Evolutionary conservation across 768 basidiomycete species (phyloP), one percentile per base, ranked within the genome.

Genomic region (Cubamyces sp.): DNA sequence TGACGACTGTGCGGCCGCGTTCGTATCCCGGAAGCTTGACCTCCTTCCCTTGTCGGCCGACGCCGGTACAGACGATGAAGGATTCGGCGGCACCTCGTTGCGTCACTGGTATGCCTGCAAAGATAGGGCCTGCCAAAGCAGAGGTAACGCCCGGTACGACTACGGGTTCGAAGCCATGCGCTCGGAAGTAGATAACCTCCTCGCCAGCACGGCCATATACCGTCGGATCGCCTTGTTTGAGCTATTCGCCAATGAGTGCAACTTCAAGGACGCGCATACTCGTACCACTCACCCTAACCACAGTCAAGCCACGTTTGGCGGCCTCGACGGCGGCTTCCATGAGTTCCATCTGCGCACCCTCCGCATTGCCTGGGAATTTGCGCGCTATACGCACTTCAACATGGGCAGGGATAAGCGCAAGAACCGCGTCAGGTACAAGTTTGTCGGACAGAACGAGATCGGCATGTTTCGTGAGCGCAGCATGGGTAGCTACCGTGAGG

Each of bases 301-400:
- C 96, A 6, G 86, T 90, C 61, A 94, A 76, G 0, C 96, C 97
- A 18, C 80, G 81, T 52, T 75, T 78, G 0, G 94, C 96, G 14
- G 88, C 94, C 34, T 90, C 90, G 9, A 98, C 77, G 2, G 94
- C 97, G 5, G 89, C 85, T 62, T 91, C 86, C 94, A 97, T 96
- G 82, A 98, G 87, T 76, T 98, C 97, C 40, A 81, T 84, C 73
- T 99, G 97, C 1, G 96, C 94, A 15, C 90, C 89, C 51, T 99
- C 96, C 2, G 94, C 93, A 71, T 98, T 98, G 0, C 97, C 97
- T 0, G 97, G 97, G 77, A 96, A 98, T 71, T 99, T 99, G 66
- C 90, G 89, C 18, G 97, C 97, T 68, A 98, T 97, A 50, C 88
- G 87, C 8, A 98, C 82, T 58, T 88, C 82, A 0, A 88, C 83